Evolutionary conservation across 176 grass and related monocot genomes (phyloP).

Genomic region (Aegilops speltoides): DNA sequence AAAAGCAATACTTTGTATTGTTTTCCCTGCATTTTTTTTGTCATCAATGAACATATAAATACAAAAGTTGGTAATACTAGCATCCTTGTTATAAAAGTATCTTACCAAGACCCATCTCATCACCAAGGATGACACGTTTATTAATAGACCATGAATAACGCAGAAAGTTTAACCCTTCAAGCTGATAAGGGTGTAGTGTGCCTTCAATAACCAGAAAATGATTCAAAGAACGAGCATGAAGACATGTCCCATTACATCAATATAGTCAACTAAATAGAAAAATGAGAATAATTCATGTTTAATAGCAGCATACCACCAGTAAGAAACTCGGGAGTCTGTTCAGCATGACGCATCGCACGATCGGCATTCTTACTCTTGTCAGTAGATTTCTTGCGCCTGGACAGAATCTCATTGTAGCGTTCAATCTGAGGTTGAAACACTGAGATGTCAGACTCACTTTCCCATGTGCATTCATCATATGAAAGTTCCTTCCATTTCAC

Average conservation of each 20-base stretch:
- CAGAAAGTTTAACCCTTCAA: conserved; percentile 96
- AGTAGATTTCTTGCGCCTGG: conserved; percentile 52
- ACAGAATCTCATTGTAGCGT: conserved; percentile 66
- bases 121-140: conserved; percentile 92
- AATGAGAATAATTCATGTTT: conserved; percentile 22
- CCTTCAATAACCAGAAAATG: conserved; percentile 56
- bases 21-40: conserved; percentile 72
- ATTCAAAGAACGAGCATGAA: conserved; percentile 20
- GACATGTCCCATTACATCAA: conserved; percentile 2
- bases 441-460: conserved; percentile 74
- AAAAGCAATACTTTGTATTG: conserved; percentile 99
- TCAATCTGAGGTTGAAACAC: conserved; percentile 87
- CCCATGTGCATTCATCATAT: conserved; percentile 97
- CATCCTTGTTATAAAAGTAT: conserved; percentile 11
- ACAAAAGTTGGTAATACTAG: conserved; percentile 10
- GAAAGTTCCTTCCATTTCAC: conserved; percentile 99
- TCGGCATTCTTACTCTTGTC: conserved; percentile 48
- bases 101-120: conserved; percentile 99
- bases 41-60: conserved; percentile 13
- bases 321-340: conserved; percentile 74
- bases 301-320: conserved; percentile 59
- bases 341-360: conserved; percentile 40
- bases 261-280: conserved; percentile 27
- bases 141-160: conserved; percentile 81
- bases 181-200: conserved; percentile 84